A percentile compares a stretch with the other conserved stretches of the same genome.
Conservation (phyloP, 805 yeast species). For the Sungouiella blattae region DNA sequence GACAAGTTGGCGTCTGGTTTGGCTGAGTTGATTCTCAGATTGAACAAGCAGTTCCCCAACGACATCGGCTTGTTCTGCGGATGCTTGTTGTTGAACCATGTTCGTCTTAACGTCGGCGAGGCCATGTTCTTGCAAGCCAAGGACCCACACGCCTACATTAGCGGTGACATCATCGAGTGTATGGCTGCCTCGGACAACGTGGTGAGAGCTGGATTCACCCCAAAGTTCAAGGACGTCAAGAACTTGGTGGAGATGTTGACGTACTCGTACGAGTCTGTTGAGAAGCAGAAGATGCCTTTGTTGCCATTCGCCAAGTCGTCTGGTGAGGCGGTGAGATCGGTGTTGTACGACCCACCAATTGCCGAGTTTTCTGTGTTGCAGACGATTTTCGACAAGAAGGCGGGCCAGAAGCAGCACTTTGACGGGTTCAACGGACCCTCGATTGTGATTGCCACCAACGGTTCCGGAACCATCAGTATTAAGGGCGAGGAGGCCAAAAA, state of each 20-base stretch:
- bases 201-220: slow-evolving; percentile 98
- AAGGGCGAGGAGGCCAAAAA: slow-evolving; percentile 34
- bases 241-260: slow-evolving; percentile 89
- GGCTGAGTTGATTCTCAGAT: slow-evolving; percentile 69
- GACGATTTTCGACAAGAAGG: slow-evolving; percentile 52
- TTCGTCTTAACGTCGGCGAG: slow-evolving; percentile 78
- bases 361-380: slow-evolving; percentile 94
- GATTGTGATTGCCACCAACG: slow-evolving; percentile 78
- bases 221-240: slow-evolving; percentile 93
- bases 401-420: slow-evolving; percentile 51
- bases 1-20: slow-evolving; percentile 45
- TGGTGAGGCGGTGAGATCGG: slow-evolving; percentile 60
- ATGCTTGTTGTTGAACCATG: slow-evolving; percentile 86
- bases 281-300: slow-evolving; percentile 86
- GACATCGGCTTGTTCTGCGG: slow-evolving; percentile 97
- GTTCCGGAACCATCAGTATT: slow-evolving; percentile 58
- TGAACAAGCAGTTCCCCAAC: slow-evolving; percentile 84
- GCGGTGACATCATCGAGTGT: slow-evolving; percentile 97
- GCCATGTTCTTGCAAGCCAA: slow-evolving; percentile 96
- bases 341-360: slow-evolving; percentile 90
- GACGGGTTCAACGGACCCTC: slow-evolving; percentile 81
- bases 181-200: slow-evolving; percentile 99
- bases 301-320: slow-evolving; percentile 52
- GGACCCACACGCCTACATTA: slow-evolving; percentile 97
- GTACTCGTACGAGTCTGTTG: slow-evolving; percentile 83